Evolutionary conservation across 108 stramenopile species (phyloP).

Genomic region (Epithemia pelagica): DNA sequence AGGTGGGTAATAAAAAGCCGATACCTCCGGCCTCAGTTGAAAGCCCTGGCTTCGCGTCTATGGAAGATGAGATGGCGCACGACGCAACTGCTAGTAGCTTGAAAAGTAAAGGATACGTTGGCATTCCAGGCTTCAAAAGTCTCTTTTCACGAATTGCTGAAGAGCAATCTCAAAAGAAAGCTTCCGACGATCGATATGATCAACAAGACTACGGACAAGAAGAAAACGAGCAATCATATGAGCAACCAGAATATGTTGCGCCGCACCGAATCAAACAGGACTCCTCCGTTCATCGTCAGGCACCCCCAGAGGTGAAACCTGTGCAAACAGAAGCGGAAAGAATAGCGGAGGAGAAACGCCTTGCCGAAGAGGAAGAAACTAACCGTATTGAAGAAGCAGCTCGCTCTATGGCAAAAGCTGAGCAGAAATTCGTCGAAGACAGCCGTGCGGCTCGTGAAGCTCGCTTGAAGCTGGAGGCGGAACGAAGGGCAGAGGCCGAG

Average conservation of each 20-base stretch:
- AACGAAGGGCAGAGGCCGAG: not conserved
- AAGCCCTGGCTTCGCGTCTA: not conserved
- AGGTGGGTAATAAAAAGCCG: not conserved
- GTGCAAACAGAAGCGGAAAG: not conserved
- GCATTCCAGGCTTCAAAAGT: not conserved
- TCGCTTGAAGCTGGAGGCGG: not conserved
- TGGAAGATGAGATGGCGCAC: not conserved
- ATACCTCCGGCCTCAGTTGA: not conserved
- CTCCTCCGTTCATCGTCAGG: not conserved
- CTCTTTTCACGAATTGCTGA: not conserved
- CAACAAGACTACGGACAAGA: not conserved
- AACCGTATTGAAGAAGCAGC: not conserved
- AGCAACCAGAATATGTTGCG: too few relatives aligned
- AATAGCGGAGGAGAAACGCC: not conserved
- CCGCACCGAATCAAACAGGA: not conserved
- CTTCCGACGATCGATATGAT: not conserved
- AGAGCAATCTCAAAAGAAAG: not conserved
- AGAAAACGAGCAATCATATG: not conserved
- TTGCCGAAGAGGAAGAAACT: not conserved
- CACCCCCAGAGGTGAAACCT: not conserved
- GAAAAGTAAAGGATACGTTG: not conserved
- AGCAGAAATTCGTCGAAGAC: not conserved
- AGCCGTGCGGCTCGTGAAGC: not conserved
- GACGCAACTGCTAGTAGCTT: not conserved
- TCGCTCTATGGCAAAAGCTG: not conserved